A percentile compares a stretch with the other conserved stretches of the same genome.
Conservation (phyloP, 2,329 filamentous ascomycete genomes). For the Colletotrichum liaoningense region DNA sequence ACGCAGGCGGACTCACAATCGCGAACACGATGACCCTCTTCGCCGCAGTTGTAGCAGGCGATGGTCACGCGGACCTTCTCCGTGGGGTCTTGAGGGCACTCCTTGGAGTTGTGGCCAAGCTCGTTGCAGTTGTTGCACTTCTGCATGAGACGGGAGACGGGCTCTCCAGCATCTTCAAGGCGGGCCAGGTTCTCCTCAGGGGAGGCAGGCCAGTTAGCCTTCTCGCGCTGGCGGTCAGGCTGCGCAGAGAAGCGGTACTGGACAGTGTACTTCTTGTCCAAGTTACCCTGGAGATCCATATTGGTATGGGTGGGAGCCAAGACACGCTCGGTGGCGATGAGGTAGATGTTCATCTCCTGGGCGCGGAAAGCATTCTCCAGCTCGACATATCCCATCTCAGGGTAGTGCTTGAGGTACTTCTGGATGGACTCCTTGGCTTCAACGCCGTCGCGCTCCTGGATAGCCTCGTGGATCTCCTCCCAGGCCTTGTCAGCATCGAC, state of each 20-base stretch:
- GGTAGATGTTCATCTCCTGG: slow-evolving; percentile 64
- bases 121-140: slow-evolving; percentile 74
- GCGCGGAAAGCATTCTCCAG: slow-evolving; percentile 71
- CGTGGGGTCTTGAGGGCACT: slow-evolving; percentile 68
- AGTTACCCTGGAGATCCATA: slow-evolving; percentile 78
- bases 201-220: slow-evolving; percentile 68
- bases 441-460: slow-evolving; percentile 67
- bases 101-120: slow-evolving; percentile 71
- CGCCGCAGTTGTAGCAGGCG: slow-evolving; percentile 73
- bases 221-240: slow-evolving; percentile 69
- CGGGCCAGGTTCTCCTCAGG: slow-evolving; percentile 71
- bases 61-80: slow-evolving; percentile 61
- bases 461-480: slow-evolving; percentile 64
- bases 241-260: slow-evolving; percentile 71
- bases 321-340: slow-evolving; percentile 72
- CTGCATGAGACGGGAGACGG: slow-evolving; percentile 67
- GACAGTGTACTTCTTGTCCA: slow-evolving; percentile 73
- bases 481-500: slow-evolving; percentile 68
- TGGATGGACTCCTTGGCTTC: slow-evolving; percentile 70
- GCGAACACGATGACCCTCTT: slow-evolving; percentile 73
- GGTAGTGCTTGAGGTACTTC: slow-evolving; percentile 71
- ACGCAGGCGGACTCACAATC: slow-evolving; percentile 67
- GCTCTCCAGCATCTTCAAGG: slow-evolving; percentile 73
- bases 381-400: slow-evolving; percentile 67
- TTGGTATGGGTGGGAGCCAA: slow-evolving; percentile 70